Evolutionary conservation across 2,329 filamentous ascomycete genomes (phyloP).

Genomic region (Exophiala xenobiotica): DNA sequence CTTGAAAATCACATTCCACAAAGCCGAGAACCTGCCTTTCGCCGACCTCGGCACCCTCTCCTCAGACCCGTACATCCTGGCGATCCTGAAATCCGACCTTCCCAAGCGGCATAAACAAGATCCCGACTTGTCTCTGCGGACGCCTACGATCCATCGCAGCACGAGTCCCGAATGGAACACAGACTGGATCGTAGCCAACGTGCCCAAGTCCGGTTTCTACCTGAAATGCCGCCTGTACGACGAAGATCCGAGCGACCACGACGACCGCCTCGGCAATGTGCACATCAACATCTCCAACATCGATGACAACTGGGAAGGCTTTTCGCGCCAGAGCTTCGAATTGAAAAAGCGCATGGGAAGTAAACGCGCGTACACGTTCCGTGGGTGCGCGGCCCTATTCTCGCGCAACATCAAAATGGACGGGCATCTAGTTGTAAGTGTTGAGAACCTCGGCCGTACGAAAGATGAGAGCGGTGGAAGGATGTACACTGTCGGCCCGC

Average conservation of each 20-base stretch:
- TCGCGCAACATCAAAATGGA: constrained; percentile 64
- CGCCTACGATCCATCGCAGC: constrained; percentile 69
- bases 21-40: constrained; percentile 75
- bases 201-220: constrained; percentile 75
- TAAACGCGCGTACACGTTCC: constrained; percentile 79
- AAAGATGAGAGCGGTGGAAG: constrained; percentile 62
- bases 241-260: constrained; percentile 80
- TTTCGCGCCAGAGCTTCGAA: constrained; percentile 63
- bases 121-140: constrained; percentile 70
- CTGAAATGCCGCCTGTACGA: constrained; percentile 87
- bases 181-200: constrained; percentile 84
- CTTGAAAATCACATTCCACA: constrained; percentile 78
- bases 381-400: constrained; percentile 65
- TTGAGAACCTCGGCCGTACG: constrained; percentile 75
- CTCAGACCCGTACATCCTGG: constrained; percentile 79
- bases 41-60: constrained; percentile 75
- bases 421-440: constrained; percentile 69
- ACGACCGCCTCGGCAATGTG: constrained; percentile 85
- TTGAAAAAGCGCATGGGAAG: constrained; percentile 83
- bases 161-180: constrained; percentile 79
- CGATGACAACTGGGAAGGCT: constrained; percentile 65
- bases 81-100: constrained; percentile 70
- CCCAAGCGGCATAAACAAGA: constrained; percentile 82
- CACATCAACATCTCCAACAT: constrained; percentile 65
- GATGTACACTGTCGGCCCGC: constrained; percentile 78